Base-by-base conservation (phyloP, 116 monocot genomes). In the Trichopus zeylanicus region DNA sequence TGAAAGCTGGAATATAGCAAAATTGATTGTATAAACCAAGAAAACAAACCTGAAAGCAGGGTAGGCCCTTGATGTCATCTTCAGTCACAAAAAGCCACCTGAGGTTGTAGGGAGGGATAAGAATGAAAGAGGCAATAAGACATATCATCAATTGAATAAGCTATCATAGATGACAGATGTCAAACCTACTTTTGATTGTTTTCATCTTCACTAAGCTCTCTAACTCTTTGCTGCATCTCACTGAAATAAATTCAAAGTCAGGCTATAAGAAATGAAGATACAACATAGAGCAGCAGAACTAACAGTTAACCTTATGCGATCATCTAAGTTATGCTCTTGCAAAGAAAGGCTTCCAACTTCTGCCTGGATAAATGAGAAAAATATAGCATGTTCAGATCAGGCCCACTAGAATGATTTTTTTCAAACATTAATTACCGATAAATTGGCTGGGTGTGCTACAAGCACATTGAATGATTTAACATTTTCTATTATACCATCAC, bases 41-140 rank as follows among this genome's bases (percentile, higher is more conserved):
- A 20, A 60, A 42, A 2, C 5, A 71, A 22, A 95, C 95, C 95
- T 90, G 88, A 75, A 98, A 98, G 70, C 85, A 81, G 9, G 98
- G 88, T 8, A 98, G 57, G 29, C 82, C 72, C 37, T 98, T 91
- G 60, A 98, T 92, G 66, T 92, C 98, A 39, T 91, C 98, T 80
- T 91, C 88, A 51, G 98, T 91, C 53, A 98, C 92, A 81, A 75
- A 98, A 68, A 91, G 88, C 91, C 91, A 98, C 70, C 97, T 97
- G 63, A 57, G 28, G n/a, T 26, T 64, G 21, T 30, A 58, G 56
- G 39, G 52, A 39, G 25, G 39, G 47, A 23, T 25, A 3, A 61
- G 22, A 16, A n/a, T n/a, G n/a, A n/a, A n/a, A n/a, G 12, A 42
- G 3, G n/a, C 42, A 16, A 42, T 18, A n/a, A 16, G 16, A 13